These are phyloP conservation scores for Fusarium chlamydosporum DNA, from an alignment of 2,329 filamentous ascomycete species.

Conservation along the genomic window DNA sequence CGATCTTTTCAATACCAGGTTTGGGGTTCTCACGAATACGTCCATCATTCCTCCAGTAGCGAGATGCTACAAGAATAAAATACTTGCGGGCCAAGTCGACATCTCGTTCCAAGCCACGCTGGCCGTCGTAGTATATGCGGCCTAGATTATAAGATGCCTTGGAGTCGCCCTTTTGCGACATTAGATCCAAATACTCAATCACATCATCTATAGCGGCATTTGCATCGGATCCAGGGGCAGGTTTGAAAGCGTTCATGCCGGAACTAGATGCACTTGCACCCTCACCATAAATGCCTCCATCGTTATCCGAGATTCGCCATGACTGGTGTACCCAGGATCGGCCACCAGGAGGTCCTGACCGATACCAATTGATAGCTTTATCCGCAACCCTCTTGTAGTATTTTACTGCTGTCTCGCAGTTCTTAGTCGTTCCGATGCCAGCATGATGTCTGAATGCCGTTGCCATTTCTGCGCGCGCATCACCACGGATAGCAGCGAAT, in stretches of 20 bases:
- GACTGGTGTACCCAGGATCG: constrained; percentile 81
- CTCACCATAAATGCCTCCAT: constrained; percentile 93
- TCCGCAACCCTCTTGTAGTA: constrained; percentile 96
- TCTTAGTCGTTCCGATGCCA: constrained; percentile 87
- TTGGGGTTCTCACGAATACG: constrained; percentile 78
- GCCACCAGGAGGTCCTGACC: constrained; percentile 91
- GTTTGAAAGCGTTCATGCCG: constrained; percentile 82
- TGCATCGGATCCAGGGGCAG: constrained; percentile 80
- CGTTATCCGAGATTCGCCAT: constrained; percentile 89
- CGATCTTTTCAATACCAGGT: constrained; percentile 80
- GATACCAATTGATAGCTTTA: constrained; percentile 89
- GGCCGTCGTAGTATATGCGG: constrained; percentile 89
- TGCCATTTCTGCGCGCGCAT: constrained; percentile 93
- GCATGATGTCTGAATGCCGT: constrained; percentile 87
- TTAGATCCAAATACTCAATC: constrained; percentile 91
- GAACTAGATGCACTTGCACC: constrained; percentile 92
- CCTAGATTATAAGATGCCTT: constrained; percentile 90
- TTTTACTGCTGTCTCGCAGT: constrained; percentile 85
- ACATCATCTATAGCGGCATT: constrained; percentile 93
- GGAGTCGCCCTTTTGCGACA: constrained; percentile 90
- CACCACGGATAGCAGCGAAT: constrained; percentile 87
- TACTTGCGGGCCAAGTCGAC: constrained; percentile 81
- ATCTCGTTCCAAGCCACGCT: constrained; percentile 80
- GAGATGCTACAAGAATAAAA: constrained; percentile 82
- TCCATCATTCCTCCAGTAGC: constrained; percentile 87